Conservation (phyloP, 768 basidiomycete species). For the Tylopilus sp. region DNA sequence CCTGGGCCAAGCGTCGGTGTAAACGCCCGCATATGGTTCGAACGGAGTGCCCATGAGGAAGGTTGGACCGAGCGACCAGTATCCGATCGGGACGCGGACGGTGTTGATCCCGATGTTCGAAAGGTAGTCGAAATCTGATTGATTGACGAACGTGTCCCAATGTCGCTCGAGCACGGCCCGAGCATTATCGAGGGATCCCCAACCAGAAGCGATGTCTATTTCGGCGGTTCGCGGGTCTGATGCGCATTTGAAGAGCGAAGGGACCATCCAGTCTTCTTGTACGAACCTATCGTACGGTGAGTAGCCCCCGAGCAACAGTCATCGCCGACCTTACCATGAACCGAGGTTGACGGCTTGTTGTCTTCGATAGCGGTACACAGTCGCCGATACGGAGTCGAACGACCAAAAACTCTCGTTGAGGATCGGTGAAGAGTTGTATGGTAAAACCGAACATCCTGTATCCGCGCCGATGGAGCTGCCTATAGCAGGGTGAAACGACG, state of each 20-base stretch:
- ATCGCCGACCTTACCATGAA: constrained; percentile 10
- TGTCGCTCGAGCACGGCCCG: constrained; percentile 60
- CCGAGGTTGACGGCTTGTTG: constrained; percentile 23
- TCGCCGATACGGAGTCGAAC: constrained; percentile 14
- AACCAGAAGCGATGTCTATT: constrained; percentile 65
- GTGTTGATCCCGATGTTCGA: constrained; percentile 54
- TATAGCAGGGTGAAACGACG: background rate
- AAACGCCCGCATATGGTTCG: constrained; percentile 41
- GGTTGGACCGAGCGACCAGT: constrained; percentile 37
- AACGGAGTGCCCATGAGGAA: constrained; percentile 37
- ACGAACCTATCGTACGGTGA: constrained; percentile 49
- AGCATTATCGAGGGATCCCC: constrained; percentile 32
- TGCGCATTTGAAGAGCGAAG: constrained; percentile 60
- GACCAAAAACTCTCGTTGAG: constrained; percentile 10
- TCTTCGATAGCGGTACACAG: constrained; percentile 19
- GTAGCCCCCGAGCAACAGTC: too few relatives aligned
- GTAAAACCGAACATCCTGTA: constrained; percentile 1
- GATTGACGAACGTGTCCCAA: constrained; percentile 71
- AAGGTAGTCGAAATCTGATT: constrained; percentile 65
- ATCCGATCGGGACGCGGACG: constrained; percentile 62
- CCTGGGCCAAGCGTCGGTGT: constrained; percentile 37
- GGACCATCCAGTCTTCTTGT: constrained; percentile 73
- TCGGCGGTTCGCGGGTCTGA: constrained; percentile 50
- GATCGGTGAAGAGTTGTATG: constrained; percentile 10
- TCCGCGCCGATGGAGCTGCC: background rate